Conservation (phyloP, 352 stramenopile species). For the Globisporangium spiculum region DNA sequence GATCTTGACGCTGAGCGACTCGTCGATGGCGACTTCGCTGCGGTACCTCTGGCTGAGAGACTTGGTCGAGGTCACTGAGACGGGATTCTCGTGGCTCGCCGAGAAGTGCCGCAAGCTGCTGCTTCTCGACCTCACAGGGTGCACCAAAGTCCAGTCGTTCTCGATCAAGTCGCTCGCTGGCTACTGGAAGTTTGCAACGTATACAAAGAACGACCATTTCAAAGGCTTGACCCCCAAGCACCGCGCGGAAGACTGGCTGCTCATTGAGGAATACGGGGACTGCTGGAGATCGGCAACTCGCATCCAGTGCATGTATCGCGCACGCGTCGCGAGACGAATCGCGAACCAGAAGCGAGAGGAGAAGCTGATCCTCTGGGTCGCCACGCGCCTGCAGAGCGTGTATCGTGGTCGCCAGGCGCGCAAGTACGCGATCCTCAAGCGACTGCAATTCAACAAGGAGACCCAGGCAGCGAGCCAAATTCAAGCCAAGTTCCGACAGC, state of each 20-base stretch:
- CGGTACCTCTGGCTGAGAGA: constrained; percentile 66
- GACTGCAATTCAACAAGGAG: constrained; percentile 52
- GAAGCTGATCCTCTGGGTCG: constrained; percentile 46
- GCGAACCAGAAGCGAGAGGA: constrained; percentile 48
- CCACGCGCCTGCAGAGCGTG: constrained; percentile 57
- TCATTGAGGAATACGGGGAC: constrained; percentile 85
- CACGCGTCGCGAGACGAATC: constrained; percentile 39
- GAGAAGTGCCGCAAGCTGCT: constrained; percentile 65
- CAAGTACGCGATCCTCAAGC: constrained; percentile 35
- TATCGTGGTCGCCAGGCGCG: constrained; percentile 61
- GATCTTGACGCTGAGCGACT: constrained; percentile 72
- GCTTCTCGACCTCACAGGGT: constrained; percentile 62
- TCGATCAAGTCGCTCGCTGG: constrained; percentile 55
- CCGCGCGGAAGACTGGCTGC: constrained; percentile 73
- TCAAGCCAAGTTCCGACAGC: constrained; percentile 49
- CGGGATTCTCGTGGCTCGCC: constrained; percentile 83
- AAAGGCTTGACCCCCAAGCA: constrained; percentile 74
- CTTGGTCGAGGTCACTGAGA: constrained; percentile 65
- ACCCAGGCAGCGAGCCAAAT: constrained; percentile 54
- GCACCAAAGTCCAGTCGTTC: constrained; percentile 36
- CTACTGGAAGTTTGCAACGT: constrained; percentile 61
- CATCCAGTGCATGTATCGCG: constrained; percentile 71
- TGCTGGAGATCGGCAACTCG: constrained; percentile 60
- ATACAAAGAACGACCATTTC: constrained; percentile 45
- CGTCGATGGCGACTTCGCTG: constrained; percentile 33